Conservation (phyloP, 2,329 filamentous ascomycete genomes). For the Zymoseptoria tritici region DNA sequence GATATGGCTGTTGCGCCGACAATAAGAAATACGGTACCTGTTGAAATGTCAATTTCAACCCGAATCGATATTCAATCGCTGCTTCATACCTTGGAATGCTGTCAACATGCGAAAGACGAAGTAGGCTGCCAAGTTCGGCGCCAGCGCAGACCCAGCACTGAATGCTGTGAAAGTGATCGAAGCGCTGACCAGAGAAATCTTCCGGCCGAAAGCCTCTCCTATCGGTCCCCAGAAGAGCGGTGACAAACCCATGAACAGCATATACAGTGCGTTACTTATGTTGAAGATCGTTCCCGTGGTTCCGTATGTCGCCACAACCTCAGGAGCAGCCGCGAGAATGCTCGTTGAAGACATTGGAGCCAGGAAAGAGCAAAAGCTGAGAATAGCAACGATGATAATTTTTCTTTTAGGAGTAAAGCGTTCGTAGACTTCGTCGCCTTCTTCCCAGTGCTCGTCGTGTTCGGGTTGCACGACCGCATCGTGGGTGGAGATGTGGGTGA, state of each 20-base stretch:
- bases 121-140: slow-evolving; percentile 63
- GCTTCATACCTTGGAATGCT: slow-evolving; percentile 55
- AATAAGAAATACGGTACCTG: slow-evolving; percentile 54
- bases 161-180: slow-evolving; percentile 59
- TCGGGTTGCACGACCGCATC: slow-evolving; percentile 19
- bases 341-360: slow-evolving; percentile 69
- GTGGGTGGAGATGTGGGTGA: slow-evolving; percentile 27
- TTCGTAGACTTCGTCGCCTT: slow-evolving; percentile 54
- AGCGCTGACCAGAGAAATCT: slow-evolving; percentile 49
- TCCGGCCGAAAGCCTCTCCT: slow-evolving; percentile 43
- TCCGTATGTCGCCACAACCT: slow-evolving; percentile 47
- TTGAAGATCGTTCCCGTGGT: slow-evolving; percentile 66
- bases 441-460: slow-evolving; percentile 31
- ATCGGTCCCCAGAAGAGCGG: slow-evolving; percentile 67
- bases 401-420: slow-evolving; percentile 57
- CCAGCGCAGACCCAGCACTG: slow-evolving; percentile 64
- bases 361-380: slow-evolving; percentile 69
- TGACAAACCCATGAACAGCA: slow-evolving; percentile 64
- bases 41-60: neutral
- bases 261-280: slow-evolving; percentile 66
- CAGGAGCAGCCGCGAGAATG: slow-evolving; percentile 64
- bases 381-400: slow-evolving; percentile 56
- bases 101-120: slow-evolving; percentile 68
- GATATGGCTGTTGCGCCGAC: slow-evolving; percentile 64
- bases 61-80: neutral